A percentile compares a stretch with the other conserved stretches of the same genome.
phyloP scores from a whole-genome alignment of 768 basidiomycete species.

The Naganishia vishniacii region DNA sequence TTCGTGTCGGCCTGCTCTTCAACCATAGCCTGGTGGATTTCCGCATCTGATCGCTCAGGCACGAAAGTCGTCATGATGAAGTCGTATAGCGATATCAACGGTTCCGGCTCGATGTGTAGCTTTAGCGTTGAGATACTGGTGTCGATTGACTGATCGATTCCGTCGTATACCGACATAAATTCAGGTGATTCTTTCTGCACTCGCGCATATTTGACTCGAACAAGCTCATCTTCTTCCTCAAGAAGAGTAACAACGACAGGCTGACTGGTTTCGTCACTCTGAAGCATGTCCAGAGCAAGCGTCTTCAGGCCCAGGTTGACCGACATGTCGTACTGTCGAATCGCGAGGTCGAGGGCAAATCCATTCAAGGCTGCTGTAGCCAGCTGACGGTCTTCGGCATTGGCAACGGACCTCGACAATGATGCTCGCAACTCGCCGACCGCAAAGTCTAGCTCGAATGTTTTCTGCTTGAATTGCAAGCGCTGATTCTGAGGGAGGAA shows the following conservation, averaged over 20 bases:
- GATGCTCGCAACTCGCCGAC: constrained; percentile 77
- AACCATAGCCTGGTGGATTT: constrained; percentile 16
- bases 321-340: constrained; percentile 78
- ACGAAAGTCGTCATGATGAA: constrained; percentile 97
- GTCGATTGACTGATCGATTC: constrained; percentile 80
- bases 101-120: constrained; percentile 80
- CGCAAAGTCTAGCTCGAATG: constrained; percentile 78
- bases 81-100: constrained; percentile 84
- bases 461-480: constrained; percentile 54
- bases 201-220: constrained; percentile 70
- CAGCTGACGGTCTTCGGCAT: constrained; percentile 64
- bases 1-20: constrained; percentile 22
- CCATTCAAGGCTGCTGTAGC: constrained; percentile 72
- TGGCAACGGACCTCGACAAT: constrained; percentile 63
- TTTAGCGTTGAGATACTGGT: constrained; percentile 84
- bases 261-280: constrained; percentile 52
- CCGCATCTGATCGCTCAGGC: constrained; percentile 48
- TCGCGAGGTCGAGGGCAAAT: constrained; percentile 67
- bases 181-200: constrained; percentile 82
- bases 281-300: constrained; percentile 68
- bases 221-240: constrained; percentile 55
- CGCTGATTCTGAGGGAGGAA: constrained; percentile 50
- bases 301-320: constrained; percentile 76
- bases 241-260: constrained; percentile 38
- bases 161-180: constrained; percentile 69